A percentile compares a stretch with the other conserved stretches of the same genome.
These are phyloP conservation scores for Musa balbisiana DNA, from an alignment of 202 grass and related monocot species.

Conservation along the genomic window DNA sequence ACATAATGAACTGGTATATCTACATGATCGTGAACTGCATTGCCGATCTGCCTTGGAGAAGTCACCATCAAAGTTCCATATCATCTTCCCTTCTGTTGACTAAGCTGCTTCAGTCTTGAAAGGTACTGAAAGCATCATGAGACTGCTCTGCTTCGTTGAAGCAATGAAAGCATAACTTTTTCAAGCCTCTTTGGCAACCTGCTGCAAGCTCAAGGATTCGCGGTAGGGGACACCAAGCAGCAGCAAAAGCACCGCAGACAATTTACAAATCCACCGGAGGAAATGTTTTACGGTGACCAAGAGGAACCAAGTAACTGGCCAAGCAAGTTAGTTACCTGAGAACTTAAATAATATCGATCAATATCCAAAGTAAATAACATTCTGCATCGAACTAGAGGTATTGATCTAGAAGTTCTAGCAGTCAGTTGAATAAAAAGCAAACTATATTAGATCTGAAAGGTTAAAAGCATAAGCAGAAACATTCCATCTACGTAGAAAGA, in stretches of 20 bases:
- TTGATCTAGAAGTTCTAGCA: slow-evolving; percentile 9
- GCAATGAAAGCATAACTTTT: neutral
- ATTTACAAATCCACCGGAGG: neutral
- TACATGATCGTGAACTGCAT: neutral
- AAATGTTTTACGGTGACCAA: slow-evolving; percentile 40
- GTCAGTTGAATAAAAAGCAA: neutral
- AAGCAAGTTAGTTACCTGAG: slow-evolving; percentile 69
- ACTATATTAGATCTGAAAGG: no score
- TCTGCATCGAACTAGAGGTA: neutral
- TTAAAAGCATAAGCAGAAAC: no score
- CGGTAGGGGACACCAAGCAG: neutral
- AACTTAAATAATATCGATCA: slow-evolving; percentile 23
- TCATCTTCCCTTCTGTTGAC: neutral
- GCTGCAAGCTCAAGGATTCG: neutral
- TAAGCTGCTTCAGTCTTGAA: neutral
- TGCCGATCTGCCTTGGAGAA: neutral
- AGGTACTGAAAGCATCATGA: neutral
- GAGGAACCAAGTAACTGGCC: slow-evolving; percentile 56
- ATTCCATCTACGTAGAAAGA: no score
- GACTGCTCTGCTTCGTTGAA: neutral
- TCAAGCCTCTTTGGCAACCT: neutral
- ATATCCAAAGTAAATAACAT: slow-evolving; percentile 7
- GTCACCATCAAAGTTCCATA: neutral
- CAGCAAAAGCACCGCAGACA: neutral
- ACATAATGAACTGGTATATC: neutral